phyloP scores from a whole-genome alignment of 306 rosid genomes.

The Pyrus bretschneideri region DNA sequence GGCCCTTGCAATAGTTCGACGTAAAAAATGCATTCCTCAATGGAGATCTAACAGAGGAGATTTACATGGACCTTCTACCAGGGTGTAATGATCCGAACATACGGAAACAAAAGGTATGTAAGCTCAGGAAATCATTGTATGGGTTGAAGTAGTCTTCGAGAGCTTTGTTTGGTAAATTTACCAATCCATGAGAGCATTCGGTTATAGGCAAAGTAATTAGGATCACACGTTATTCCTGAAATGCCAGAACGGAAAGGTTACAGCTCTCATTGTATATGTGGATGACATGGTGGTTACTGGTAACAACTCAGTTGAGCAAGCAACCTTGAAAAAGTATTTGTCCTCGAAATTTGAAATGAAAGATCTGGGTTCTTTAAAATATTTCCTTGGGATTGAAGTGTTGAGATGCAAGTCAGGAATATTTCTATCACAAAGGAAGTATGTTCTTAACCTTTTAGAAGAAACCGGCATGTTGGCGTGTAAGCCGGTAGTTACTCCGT shows the following conservation, averaged over 20 bases:
- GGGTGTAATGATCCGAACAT: background rate
- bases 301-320: too few species aligned
- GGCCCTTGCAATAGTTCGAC: background rate
- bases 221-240: too few species aligned
- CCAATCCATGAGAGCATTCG: background rate
- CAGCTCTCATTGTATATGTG: too few species aligned
- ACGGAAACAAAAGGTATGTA: background rate
- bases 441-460: background rate
- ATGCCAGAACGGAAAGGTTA: too few species aligned
- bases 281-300: too few species aligned
- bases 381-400: too few species aligned
- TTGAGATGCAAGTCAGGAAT: background rate
- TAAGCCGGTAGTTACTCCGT: background rate
- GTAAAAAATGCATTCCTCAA: background rate
- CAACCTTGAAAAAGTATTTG: too few species aligned
- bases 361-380: too few species aligned
- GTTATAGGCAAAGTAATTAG: background rate
- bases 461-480: background rate
- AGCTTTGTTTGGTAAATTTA: background rate
- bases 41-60: background rate
- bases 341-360: too few species aligned
- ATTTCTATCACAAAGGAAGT: background rate
- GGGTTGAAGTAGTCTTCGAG: background rate
- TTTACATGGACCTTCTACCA: background rate
- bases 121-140: background rate